These are phyloP conservation scores for Leccinum barrowsii DNA, from an alignment of 768 basidiomycete genomes.

Conservation along the genomic window DNA sequence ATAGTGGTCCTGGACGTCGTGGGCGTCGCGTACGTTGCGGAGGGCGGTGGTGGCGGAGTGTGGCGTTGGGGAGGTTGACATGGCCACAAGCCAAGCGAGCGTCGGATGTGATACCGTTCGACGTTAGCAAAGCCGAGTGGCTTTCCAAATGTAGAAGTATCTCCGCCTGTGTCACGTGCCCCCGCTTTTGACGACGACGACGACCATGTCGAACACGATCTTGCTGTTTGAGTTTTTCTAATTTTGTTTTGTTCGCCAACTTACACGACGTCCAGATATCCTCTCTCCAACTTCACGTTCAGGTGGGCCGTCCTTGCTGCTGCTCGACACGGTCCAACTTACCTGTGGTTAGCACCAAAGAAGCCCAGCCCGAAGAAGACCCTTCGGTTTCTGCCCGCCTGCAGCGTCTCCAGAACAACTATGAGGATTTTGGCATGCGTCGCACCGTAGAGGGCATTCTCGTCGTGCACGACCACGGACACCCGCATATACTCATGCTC, in stretches of 20 bases:
- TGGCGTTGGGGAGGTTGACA: constrained; percentile 4
- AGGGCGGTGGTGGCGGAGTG: constrained; percentile 1
- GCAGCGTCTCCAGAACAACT: constrained; percentile 92
- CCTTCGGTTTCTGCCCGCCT: constrained; percentile 93
- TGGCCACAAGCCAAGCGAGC: neutral
- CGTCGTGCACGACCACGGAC: constrained; percentile 94
- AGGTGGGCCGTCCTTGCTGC: constrained; percentile 43
- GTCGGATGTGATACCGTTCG: constrained; percentile 1
- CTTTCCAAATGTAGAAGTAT: constrained; percentile 3
- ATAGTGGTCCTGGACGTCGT: neutral
- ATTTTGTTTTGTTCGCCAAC: neutral
- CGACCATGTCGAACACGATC: constrained; percentile 49
- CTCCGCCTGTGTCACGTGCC: constrained; percentile 14
- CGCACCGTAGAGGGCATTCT: constrained; percentile 79
- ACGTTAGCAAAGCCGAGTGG: neutral
- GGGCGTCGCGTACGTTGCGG: neutral
- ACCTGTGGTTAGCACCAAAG: constrained; percentile 70
- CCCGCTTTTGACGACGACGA: neutral
- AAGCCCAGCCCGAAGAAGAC: constrained; percentile 96
- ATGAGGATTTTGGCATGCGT: constrained; percentile 96
- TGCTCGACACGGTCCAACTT: constrained; percentile 6
- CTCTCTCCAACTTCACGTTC: constrained; percentile 89
- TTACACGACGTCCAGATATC: constrained; percentile 50
- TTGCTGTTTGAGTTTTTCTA: constrained; percentile 32
- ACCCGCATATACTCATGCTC: constrained; percentile 96